These are phyloP conservation scores for Nicotiana otophora DNA, from an alignment of 257 asterid species.

Conservation along the genomic window DNA sequence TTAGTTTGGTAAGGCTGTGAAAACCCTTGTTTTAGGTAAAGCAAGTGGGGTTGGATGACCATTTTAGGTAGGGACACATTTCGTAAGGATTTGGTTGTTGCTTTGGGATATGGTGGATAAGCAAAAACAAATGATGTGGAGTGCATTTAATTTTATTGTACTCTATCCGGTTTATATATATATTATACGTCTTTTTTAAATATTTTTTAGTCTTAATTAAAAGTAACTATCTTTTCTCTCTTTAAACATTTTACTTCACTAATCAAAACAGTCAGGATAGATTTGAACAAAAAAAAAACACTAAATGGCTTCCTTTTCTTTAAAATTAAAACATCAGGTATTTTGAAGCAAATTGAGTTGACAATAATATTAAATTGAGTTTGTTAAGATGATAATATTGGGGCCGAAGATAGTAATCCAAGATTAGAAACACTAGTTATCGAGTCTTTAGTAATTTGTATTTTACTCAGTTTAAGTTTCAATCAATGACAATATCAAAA, in stretches of 20 bases:
- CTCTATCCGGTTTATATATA: not conserved
- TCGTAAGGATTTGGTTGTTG: not conserved
- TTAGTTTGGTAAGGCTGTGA: not conserved
- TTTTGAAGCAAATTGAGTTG: not conserved
- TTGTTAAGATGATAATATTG: no score
- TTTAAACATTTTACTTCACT: not conserved
- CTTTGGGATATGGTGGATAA: not conserved
- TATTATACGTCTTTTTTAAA: not conserved
- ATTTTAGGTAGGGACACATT: constrained; percentile 3
- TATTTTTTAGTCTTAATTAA: not conserved
- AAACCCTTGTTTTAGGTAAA: not conserved
- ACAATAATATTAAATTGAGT: no score
- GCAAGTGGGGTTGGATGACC: not conserved
- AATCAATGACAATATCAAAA: not conserved
- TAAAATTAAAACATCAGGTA: not conserved
- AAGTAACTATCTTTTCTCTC: not conserved
- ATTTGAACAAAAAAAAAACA: not conserved
- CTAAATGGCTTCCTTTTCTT: not conserved
- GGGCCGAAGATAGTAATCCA: no score
- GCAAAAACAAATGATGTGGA: not conserved
- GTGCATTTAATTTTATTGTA: not conserved
- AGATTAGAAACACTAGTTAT: no score
- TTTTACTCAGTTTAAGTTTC: not conserved
- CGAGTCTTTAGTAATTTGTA: no score
- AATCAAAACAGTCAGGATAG: not conserved